Evolutionary conservation across 2,329 filamentous ascomycete genomes (phyloP).

Genomic region (Pseudogymnoascus sp.): DNA sequence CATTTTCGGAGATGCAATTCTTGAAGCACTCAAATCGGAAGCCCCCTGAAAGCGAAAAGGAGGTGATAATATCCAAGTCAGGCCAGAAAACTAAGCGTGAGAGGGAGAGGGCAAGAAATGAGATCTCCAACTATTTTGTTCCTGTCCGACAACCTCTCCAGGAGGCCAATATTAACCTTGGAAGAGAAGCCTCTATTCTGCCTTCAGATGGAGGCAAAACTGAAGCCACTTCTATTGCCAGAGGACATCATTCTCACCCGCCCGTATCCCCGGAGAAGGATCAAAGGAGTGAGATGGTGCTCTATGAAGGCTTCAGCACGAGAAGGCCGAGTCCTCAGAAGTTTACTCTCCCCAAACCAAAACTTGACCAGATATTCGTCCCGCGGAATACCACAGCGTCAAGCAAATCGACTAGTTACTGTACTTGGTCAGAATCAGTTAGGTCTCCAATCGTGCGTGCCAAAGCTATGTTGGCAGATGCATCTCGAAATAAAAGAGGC

Average conservation of each 20-base stretch:
- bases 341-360: background rate
- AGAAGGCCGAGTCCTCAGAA: background rate
- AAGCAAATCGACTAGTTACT: background rate
- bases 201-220: background rate
- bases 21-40: slow-evolving; percentile 25
- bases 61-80: slow-evolving; percentile 8
- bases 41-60: slow-evolving; percentile 15
- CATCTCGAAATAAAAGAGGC: background rate
- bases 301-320: background rate
- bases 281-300: background rate
- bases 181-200: background rate
- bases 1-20: slow-evolving; percentile 44
- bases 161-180: background rate
- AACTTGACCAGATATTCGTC: background rate
- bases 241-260: background rate
- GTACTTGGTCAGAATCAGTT: background rate
- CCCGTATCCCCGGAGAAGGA: background rate
- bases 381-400: background rate
- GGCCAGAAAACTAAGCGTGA: slow-evolving; percentile 1
- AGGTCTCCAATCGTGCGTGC: background rate
- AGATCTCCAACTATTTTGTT: slow-evolving; percentile 4
- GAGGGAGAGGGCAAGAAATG: slow-evolving; percentile 2
- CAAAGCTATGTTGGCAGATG: background rate
- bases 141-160: background rate
- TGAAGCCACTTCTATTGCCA: background rate